These are phyloP conservation scores for Parsonsia alboflavescens DNA, from an alignment of 257 asterid species.

Conservation along the genomic window DNA sequence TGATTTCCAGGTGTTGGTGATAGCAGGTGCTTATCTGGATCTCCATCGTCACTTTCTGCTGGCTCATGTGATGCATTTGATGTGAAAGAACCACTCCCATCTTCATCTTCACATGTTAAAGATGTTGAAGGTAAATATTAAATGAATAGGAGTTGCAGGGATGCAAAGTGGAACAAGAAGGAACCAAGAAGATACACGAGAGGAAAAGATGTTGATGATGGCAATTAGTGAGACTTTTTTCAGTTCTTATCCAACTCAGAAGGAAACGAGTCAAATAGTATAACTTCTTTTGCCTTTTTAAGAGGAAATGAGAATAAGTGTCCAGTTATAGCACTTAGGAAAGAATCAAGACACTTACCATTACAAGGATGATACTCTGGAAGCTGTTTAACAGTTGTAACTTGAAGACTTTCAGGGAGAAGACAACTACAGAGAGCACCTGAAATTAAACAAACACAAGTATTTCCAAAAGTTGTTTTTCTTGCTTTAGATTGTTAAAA, in stretches of 20 bases:
- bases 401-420: constrained; percentile 55
- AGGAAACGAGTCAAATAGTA: too few relatives aligned
- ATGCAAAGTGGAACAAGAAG: not conserved
- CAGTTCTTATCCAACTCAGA: too few relatives aligned
- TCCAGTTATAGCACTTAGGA: not conserved
- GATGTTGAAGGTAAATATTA: not conserved
- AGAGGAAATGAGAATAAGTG: not conserved
- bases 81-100: constrained; percentile 32
- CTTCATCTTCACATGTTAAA: constrained; percentile 29
- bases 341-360: constrained; percentile 22
- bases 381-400: constrained; percentile 43
- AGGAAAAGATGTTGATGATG: not conserved
- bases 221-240: too few relatives aligned
- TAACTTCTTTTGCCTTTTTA: not conserved
- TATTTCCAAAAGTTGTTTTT: not conserved
- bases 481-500: not conserved
- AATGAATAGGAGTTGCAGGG: not conserved
- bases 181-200: not conserved
- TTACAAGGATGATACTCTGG: constrained; percentile 43
- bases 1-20: constrained; percentile 21
- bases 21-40: constrained; percentile 39
- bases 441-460: constrained; percentile 17
- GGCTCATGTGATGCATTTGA: constrained; percentile 27
- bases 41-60: constrained; percentile 43
- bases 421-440: constrained; percentile 55